These are phyloP conservation scores for Funneliformis caledonium DNA, from an alignment of 371 early-diverging fungal genomes.

Conservation along the genomic window DNA sequence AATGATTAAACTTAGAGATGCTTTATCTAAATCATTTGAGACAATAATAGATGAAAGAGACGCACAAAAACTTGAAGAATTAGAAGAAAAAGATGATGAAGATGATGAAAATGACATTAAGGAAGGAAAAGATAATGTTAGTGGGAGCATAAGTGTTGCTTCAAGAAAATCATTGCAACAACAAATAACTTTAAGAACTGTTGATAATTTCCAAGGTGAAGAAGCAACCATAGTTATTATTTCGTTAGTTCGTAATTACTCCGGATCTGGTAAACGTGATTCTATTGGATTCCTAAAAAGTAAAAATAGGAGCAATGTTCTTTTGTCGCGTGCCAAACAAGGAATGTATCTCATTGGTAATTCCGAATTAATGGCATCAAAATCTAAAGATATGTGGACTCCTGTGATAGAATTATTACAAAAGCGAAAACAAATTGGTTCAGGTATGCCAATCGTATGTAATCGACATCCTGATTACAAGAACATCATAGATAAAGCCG, in stretches of 20 bases:
- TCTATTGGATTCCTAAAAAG: constrained; percentile 81
- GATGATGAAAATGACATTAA: constrained; percentile 7
- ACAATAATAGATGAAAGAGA: constrained; percentile 51
- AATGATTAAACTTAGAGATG: constrained; percentile 53
- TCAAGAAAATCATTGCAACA: background rate
- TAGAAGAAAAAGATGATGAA: constrained; percentile 39
- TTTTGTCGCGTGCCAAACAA: constrained; percentile 70
- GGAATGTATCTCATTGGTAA: constrained; percentile 65
- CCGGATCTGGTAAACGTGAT: background rate
- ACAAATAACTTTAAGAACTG: constrained; percentile 36
- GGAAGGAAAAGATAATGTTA: background rate
- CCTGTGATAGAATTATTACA: constrained; percentile 43
- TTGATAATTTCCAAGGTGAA: constrained; percentile 45
- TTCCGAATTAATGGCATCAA: constrained; percentile 44
- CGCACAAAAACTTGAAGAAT: constrained; percentile 42
- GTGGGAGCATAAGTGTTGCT: background rate
- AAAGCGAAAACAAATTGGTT: constrained; percentile 45
- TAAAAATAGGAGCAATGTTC: constrained; percentile 78
- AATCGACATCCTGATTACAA: constrained; percentile 49
- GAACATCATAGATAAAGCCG: constrained; percentile 38
- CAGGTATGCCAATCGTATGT: constrained; percentile 53
- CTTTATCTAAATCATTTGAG: constrained; percentile 39
- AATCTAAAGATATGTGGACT: constrained; percentile 49
- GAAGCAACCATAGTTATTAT: constrained; percentile 45
- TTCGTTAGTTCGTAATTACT: constrained; percentile 63